phyloP scores from a whole-genome alignment of 164 flowering plant species.

The Tinospora cordifolia region DNA sequence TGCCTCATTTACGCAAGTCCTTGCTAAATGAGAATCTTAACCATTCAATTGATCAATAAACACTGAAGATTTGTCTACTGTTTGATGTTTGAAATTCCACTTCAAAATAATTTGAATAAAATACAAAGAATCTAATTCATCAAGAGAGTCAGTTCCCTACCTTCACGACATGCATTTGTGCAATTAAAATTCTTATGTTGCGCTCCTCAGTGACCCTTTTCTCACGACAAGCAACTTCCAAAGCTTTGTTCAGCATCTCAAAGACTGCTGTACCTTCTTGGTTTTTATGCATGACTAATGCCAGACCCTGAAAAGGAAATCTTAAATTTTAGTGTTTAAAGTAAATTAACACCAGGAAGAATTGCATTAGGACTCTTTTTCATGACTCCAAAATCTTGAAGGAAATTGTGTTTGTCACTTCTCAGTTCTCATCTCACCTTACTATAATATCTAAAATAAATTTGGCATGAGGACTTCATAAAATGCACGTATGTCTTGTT shows the following conservation, averaged over 20 bases:
- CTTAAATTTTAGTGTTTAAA: neutral
- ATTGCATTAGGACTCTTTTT: neutral
- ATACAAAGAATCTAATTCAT: neutral
- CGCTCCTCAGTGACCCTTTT: slow-evolving; percentile 82
- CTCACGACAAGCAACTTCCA: slow-evolving; percentile 48
- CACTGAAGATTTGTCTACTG: neutral
- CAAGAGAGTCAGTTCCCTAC: slow-evolving; percentile 22
- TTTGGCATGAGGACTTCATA: too few species aligned
- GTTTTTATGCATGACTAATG: slow-evolving; percentile 90
- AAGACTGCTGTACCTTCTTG: slow-evolving; percentile 73
- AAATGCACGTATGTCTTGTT: too few species aligned
- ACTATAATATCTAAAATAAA: too few species aligned
- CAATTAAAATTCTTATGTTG: slow-evolving; percentile 72
- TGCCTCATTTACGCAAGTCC: neutral
- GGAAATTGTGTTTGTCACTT: neutral
- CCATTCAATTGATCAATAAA: neutral
- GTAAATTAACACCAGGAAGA: neutral
- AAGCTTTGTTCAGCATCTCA: slow-evolving; percentile 70
- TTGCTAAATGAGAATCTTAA: neutral
- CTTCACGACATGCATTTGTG: slow-evolving; percentile 85
- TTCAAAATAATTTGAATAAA: neutral
- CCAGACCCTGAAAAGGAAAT: slow-evolving; percentile 57
- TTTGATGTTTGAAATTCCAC: neutral
- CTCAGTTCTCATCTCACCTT: neutral
- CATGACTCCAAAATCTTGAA: too few species aligned